Percentiles rank a stretch among this genome's conserved stretches.
These are phyloP conservation scores for Jackrogersella multiformis DNA, from an alignment of 495 filamentous ascomycete species.

Conservation along the genomic window DNA sequence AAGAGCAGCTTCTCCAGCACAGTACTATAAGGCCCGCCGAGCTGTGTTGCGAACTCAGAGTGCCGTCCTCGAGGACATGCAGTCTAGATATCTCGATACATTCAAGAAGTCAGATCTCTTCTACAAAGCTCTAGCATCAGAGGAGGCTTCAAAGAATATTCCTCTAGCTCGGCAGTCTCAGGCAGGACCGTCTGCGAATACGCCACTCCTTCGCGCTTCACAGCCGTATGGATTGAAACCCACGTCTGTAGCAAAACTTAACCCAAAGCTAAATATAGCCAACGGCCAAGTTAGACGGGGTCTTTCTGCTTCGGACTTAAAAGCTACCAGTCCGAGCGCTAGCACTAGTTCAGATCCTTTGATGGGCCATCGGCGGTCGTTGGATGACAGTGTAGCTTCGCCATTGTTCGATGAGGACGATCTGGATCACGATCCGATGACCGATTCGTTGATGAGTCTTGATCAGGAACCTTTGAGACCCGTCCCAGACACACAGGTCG, in stretches of 20 bases:
- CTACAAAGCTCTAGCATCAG: constrained; percentile 92
- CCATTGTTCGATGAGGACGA: constrained; percentile 67
- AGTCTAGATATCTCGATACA: constrained; percentile 76
- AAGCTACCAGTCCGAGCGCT: constrained; percentile 43
- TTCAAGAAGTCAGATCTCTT: constrained; percentile 94
- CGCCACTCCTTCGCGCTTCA: constrained; percentile 44
- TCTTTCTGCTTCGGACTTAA: constrained; percentile 58
- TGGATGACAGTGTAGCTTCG: constrained; percentile 56
- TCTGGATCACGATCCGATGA: constrained; percentile 59
- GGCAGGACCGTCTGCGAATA: constrained; percentile 38
- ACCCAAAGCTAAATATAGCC: constrained; percentile 45
- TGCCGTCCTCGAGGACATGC: constrained; percentile 81
- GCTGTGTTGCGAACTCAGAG: constrained; percentile 87
- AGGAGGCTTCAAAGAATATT: constrained; percentile 70
- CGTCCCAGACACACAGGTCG: constrained; percentile 67
- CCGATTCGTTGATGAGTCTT: constrained; percentile 62
- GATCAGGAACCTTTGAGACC: constrained; percentile 54
- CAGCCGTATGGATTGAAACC: constrained; percentile 53
- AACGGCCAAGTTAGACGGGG: constrained; percentile 48
- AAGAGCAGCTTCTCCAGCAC: constrained; percentile 73
- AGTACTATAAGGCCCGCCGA: constrained; percentile 84
- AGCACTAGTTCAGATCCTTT: constrained; percentile 49
- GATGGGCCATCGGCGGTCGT: constrained; percentile 51
- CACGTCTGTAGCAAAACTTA: constrained; percentile 51
- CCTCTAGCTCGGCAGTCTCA: constrained; percentile 37